Percentiles rank a stretch among this genome's conserved stretches.
phyloP scores from a whole-genome alignment of 2,329 filamentous ascomycete species.

The Ceratocystis papillata region DNA sequence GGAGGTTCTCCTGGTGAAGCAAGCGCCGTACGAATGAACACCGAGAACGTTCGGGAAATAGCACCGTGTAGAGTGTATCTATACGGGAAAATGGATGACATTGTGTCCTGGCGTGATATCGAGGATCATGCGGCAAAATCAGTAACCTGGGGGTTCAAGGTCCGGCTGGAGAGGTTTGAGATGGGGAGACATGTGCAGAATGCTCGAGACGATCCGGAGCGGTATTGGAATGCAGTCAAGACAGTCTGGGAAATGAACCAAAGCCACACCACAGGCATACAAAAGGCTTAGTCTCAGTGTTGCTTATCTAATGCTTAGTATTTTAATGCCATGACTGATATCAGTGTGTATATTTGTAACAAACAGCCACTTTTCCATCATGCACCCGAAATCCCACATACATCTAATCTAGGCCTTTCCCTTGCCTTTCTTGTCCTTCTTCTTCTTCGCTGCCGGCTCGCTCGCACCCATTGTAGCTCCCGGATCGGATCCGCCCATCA shows the following conservation, averaged over 20 bases:
- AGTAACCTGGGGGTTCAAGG: constrained; percentile 35
- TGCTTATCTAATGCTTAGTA: not conserved
- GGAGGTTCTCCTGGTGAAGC: not conserved
- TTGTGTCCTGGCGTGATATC: constrained; percentile 40
- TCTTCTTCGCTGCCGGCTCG: constrained; percentile 34
- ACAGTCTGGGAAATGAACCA: constrained; percentile 35
- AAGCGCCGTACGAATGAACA: constrained; percentile 14
- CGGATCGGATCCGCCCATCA: constrained; percentile 34
- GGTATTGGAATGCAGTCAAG: constrained; percentile 43
- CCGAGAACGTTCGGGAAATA: constrained; percentile 28
- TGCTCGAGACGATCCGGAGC: constrained; percentile 31
- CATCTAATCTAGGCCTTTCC: constrained; percentile 31
- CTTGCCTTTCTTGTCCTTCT: constrained; percentile 44
- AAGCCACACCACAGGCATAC: not conserved
- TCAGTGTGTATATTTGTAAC: not conserved
- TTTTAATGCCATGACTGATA: not conserved
- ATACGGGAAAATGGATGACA: constrained; percentile 40
- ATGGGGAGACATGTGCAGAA: constrained; percentile 39
- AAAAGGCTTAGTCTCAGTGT: not conserved
- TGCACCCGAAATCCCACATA: too few species aligned
- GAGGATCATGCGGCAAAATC: constrained; percentile 37
- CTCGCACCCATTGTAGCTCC: constrained; percentile 26
- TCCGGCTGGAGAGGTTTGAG: constrained; percentile 39
- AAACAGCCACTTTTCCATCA: not conserved
- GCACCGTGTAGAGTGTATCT: constrained; percentile 43